A percentile compares a stretch with the other conserved stretches of the same genome.
Conservation (phyloP, 352 stramenopile genomes). For the Phytophthora macrochlamydospora region DNA sequence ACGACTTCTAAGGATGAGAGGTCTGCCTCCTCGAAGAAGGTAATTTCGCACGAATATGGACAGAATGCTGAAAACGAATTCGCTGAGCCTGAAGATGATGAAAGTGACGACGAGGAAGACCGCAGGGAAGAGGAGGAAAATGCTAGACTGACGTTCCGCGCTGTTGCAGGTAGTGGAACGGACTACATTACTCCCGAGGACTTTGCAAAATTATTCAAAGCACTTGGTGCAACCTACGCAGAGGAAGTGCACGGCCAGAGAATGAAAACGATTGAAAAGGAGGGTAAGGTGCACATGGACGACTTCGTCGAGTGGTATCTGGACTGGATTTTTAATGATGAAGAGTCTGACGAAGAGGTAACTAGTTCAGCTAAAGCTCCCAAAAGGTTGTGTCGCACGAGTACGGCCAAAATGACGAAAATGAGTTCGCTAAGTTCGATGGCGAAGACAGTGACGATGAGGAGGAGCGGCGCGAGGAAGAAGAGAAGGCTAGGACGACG, state of each 20-base stretch:
- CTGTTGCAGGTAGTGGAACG: slow-evolving; percentile 31
- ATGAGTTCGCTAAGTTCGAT: slow-evolving; percentile 57
- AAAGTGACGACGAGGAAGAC: slow-evolving; percentile 68
- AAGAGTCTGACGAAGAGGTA: slow-evolving; percentile 37
- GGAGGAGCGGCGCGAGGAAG: slow-evolving; percentile 68
- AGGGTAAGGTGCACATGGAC: slow-evolving; percentile 53
- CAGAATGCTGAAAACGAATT: slow-evolving; percentile 74
- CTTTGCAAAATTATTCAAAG: slow-evolving; percentile 64
- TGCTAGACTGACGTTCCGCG: slow-evolving; percentile 44
- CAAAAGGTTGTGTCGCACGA: slow-evolving; percentile 17
- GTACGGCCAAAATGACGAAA: slow-evolving; percentile 72
- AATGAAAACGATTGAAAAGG: slow-evolving; percentile 41
- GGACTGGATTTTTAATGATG: slow-evolving; percentile 59
- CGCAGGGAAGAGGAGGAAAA: slow-evolving; percentile 67
- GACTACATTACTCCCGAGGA: slow-evolving; percentile 40
- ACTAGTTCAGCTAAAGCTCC: not conserved
- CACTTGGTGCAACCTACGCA: slow-evolving; percentile 57
- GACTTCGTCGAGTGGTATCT: slow-evolving; percentile 73
- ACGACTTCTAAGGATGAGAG: not conserved
- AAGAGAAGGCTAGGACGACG: slow-evolving; percentile 44
- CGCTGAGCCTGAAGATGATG: slow-evolving; percentile 47
- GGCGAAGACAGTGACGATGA: slow-evolving; percentile 66
- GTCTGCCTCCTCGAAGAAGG: slow-evolving; percentile 4
- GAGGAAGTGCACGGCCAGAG: slow-evolving; percentile 53
- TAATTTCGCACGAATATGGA: slow-evolving; percentile 44